Base-by-base conservation (phyloP, 2,329 filamentous ascomycete species). In the Whalleya microplaca region DNA sequence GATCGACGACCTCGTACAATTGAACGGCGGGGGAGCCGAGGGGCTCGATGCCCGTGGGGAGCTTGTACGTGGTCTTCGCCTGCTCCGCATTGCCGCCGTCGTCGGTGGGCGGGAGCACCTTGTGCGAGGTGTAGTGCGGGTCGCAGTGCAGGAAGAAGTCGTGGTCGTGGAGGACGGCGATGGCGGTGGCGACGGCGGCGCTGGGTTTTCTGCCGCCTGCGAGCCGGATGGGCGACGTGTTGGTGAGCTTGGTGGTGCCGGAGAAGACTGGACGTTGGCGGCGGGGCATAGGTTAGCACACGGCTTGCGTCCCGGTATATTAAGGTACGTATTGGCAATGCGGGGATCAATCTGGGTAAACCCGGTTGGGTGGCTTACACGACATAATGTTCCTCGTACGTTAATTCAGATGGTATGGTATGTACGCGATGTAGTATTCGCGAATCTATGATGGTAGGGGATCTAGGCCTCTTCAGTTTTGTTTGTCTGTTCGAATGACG, bases 81-180 rank as follows among this genome's bases (percentile, higher is more conserved):
- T n/a, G n/a, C n/a, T n/a, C n/a, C n/a, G n/a, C n/a, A n/a, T n/a
- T n/a, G n/a, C 20, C 63, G 66, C n/a, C 67, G 66, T 12, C 14
- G 66, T 62, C 19, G 65, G 64, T 10, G 67, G 62, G 27, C 55
- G 51, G 32, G 59, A 52, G 12, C 64, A 46, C 21, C 61, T 46
- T 4, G 62, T 57, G 43, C 65, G 56, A 47, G 66, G 55, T 10
- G 59, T 75, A 79, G 71, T 83, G 80, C 46, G 83, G 82, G 61
- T 84, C 77, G 70, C 79, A 82, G 42, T 72, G 61, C 45, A 85
- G 73, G 69, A 83, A 80, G 71, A 80, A 79, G 32, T 73, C 74
- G 63, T 83, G 79, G 63, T 82, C 76, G 21, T 82, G 81, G 27
- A 85, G 77, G 51, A 77, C 72, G 23, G 74, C 68, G 29, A 84